Conservation (phyloP, 202 grass and related monocot genomes). For the Cymbopogon flexuosus region DNA sequence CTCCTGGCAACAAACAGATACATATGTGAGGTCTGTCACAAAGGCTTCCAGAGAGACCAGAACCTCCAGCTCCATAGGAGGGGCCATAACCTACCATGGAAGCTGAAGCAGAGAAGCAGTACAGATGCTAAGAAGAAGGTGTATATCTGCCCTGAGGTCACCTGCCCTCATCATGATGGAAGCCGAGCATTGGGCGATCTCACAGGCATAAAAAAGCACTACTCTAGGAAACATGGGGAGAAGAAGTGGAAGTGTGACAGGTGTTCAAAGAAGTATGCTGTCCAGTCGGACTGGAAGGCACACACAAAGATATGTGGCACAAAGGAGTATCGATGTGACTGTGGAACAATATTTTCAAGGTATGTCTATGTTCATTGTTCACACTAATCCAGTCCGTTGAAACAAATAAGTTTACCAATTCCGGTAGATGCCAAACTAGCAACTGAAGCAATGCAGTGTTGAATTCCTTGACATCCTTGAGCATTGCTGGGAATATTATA, state of each 20-base stretch:
- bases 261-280: constrained; percentile 70
- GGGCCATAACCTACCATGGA: constrained; percentile 92
- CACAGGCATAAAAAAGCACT: constrained; percentile 68
- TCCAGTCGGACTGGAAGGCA: constrained; percentile 69
- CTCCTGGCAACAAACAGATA: constrained; percentile 69
- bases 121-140: constrained; percentile 76
- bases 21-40: constrained; percentile 79
- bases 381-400: neutral
- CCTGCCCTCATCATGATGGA: constrained; percentile 52
- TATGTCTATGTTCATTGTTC: constrained; percentile 26
- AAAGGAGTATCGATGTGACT: constrained; percentile 63
- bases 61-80: constrained; percentile 89
- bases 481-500: no score
- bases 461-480: no score
- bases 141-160: constrained; percentile 54
- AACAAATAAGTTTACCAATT: neutral
- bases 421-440: no score
- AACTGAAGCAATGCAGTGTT: no score
- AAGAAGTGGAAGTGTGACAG: constrained; percentile 74
- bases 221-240: constrained; percentile 63
- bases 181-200: constrained; percentile 50
- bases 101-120: constrained; percentile 76
- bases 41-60: constrained; percentile 88
- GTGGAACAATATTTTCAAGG: constrained; percentile 65
- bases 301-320: constrained; percentile 68